Evolutionary conservation across 2,329 filamentous ascomycete genomes (phyloP).

Genomic region (Colletotrichum phormii): DNA sequence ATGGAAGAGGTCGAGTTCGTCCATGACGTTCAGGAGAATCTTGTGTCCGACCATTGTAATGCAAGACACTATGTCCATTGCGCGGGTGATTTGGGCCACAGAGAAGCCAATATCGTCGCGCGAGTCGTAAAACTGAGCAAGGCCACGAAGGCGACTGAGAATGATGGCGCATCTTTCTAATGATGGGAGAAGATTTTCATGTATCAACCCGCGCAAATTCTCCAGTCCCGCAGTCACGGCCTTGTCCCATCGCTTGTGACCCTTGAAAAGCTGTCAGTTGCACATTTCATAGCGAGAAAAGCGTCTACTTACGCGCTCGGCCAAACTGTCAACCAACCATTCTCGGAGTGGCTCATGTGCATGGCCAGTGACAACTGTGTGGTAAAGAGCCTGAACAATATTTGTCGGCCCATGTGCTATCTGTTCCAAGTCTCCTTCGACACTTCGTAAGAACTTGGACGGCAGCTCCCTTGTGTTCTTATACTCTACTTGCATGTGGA

Average conservation of each 20-base stretch:
- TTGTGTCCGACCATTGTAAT: conserved; percentile 82
- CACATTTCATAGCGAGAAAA: conserved; percentile 23
- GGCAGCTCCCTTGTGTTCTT: conserved; percentile 85
- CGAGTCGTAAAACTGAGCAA: conserved; percentile 82
- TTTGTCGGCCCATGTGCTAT: conserved; percentile 65
- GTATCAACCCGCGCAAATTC: conserved; percentile 79
- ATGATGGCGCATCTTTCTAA: conserved; percentile 86
- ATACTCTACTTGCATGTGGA: conserved; percentile 85
- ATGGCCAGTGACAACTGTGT: conserved; percentile 86
- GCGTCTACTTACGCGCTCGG: conserved; percentile 74
- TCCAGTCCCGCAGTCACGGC: conserved; percentile 82
- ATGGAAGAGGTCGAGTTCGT: conserved; percentile 82
- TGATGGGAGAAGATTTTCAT: conserved; percentile 90
- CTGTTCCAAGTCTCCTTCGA: conserved; percentile 80
- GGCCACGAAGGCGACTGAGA: conserved; percentile 83
- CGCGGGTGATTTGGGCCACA: conserved; percentile 69
- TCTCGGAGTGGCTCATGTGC: conserved; percentile 81
- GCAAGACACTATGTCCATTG: conserved; percentile 78
- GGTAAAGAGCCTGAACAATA: conserved; percentile 83
- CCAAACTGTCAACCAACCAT: conserved; percentile 88
- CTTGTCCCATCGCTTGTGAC: conserved; percentile 96
- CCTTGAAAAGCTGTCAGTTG: conserved; percentile 59
- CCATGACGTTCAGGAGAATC: conserved; percentile 76
- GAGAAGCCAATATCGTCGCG: conserved; percentile 76
- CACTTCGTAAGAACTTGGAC: conserved; percentile 78